Conservation (phyloP, 75 land plant genomes). For the Sequoia sempervirens region DNA sequence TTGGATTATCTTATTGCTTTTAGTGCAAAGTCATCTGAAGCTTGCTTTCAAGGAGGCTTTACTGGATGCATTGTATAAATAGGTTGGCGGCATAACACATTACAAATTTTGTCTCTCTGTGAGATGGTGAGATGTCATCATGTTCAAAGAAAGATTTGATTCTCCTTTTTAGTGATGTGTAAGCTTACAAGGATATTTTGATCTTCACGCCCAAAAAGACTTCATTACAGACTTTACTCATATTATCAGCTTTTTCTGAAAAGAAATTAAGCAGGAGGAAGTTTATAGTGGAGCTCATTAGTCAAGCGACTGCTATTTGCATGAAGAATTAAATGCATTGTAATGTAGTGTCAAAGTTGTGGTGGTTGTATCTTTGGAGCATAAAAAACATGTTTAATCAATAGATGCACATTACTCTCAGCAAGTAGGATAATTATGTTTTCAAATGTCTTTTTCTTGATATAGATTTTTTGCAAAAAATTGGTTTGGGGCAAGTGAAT, state of each 20-base stretch:
- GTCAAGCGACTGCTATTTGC: neutral
- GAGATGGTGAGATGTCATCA: conserved; percentile 6
- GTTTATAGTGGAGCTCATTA: neutral
- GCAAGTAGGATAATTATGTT: neutral
- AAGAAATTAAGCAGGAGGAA: neutral
- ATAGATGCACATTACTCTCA: no score
- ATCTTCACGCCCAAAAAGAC: conserved; percentile 1
- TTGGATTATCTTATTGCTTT: conserved; percentile 4
- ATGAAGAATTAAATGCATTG: neutral
- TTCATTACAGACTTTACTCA: neutral
- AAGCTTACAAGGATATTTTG: neutral
- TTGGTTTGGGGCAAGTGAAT: neutral
- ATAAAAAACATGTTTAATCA: no score
- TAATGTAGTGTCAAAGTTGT: neutral
- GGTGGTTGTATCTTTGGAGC: neutral
- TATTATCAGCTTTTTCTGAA: neutral
- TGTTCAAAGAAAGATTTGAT: conserved; percentile 4
- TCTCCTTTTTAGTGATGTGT: neutral
- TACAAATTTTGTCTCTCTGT: conserved; percentile 6
- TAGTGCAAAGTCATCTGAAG: neutral
- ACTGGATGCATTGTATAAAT: conserved; percentile 6
- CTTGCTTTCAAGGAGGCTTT: neutral
- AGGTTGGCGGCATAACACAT: conserved; percentile 5
- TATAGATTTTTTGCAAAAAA: no score
- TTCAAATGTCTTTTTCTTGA: neutral